phyloP scores from a whole-genome alignment of 257 asterid species.

The Ballota nigra region DNA sequence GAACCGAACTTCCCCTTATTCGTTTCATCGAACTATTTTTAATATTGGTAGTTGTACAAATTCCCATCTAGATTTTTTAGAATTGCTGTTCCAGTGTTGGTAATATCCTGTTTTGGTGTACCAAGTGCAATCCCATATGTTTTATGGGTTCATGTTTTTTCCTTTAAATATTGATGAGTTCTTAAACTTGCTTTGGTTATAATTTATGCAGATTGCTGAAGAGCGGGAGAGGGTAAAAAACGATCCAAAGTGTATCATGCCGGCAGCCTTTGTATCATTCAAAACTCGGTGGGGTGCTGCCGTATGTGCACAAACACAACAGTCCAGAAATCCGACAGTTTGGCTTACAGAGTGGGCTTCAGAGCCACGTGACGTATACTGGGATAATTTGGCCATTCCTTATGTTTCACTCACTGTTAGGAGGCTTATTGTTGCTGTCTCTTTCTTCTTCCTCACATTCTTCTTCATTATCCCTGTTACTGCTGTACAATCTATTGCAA shows the following conservation, averaged over 20 bases:
- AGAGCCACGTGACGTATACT: slow-evolving; percentile 85
- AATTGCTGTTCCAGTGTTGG: neutral
- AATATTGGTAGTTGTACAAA: neutral
- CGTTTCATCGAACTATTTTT: neutral
- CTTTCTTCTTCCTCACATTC: slow-evolving; percentile 90
- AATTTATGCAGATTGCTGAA: slow-evolving; percentile 56
- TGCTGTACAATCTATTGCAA: slow-evolving; percentile 88
- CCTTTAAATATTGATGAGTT: slow-evolving; percentile 2
- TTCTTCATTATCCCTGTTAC: slow-evolving; percentile 87
- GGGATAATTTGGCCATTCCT: slow-evolving; percentile 88
- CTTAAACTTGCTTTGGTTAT: slow-evolving; percentile 9
- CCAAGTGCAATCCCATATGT: neutral
- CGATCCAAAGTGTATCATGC: slow-evolving; percentile 64
- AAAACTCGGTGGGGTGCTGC: slow-evolving; percentile 94
- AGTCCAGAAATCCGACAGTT: slow-evolving; percentile 76
- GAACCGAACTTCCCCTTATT: neutral
- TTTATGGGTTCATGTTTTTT: neutral
- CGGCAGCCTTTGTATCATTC: slow-evolving; percentile 89
- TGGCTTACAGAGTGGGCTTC: slow-evolving; percentile 97
- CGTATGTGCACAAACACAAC: slow-evolving; percentile 91
- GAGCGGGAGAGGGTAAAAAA: slow-evolving; percentile 62
- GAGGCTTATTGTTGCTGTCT: slow-evolving; percentile 67
- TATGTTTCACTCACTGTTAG: slow-evolving; percentile 76
- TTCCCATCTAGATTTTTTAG: neutral
- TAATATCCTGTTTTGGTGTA: neutral